Base-by-base conservation (phyloP, 2,329 filamentous ascomycete genomes). In the Septoria linicola region DNA sequence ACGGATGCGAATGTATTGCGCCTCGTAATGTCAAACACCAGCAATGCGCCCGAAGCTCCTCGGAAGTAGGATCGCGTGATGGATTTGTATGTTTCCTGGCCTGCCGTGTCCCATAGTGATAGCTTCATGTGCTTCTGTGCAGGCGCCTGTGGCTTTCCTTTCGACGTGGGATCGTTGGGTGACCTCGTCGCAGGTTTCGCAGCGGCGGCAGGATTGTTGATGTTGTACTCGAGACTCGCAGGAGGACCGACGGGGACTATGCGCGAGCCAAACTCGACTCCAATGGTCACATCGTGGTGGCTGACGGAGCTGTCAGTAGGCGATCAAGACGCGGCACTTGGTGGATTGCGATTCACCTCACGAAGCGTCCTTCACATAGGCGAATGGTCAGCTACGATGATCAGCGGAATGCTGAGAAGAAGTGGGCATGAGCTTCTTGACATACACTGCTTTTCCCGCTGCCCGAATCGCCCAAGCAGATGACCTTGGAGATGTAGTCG, bases 401-500 rank as follows among this genome's bases (percentile, higher is more conserved):
- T 63, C 55, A 63, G 62, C 60, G 40, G 31, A 53, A 51, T 60
- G 61, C 58, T 62, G 59, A 58, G 47, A 49, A 30, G 34, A 40
- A 21, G 30, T 25, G 14, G 39, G 44, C 31, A 41, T 17, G 44
- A 40, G 44, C 34, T n/a, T 32, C 23, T 19, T n/a, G 34, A 48
- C 76, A 59, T 72, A 82, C 80, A 69, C 80, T 83, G 51, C 89
- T 95, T 78, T 99, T 99, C 67, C 93, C 93, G 68, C 89, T 95
- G 69, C 91, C 93, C 39, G 88, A 93, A 76, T 97, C 93, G 71
- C 93, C 93, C 66, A 99, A 90, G 76, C 89, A 95, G 68, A 97
- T 92, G 65, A 99, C 88, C 75, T 99, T 99, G 72, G 92, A 91
- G 69, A 97, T 99, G 77, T 95, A 97, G 76, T 97, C 90, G 92